Evolutionary conservation across 2,329 filamentous ascomycete species (phyloP), one percentile per base, ranked within the genome.

Genomic region (Monosporascus cannonballus): DNA sequence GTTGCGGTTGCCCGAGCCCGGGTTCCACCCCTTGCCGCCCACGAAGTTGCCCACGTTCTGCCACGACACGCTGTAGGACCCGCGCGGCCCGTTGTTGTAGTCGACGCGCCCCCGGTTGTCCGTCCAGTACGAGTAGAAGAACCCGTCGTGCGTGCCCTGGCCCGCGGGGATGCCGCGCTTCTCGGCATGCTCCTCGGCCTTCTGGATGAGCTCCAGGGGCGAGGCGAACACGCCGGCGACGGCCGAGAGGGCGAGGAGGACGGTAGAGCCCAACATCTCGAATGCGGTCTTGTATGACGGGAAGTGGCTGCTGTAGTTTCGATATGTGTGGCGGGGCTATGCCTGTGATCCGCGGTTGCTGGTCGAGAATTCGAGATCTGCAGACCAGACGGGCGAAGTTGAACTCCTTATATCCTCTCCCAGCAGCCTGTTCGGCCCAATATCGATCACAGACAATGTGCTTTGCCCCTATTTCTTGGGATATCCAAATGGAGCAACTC

Each of bases 91-190:
- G 68, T 83, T 84, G 65, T 76, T 81, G 72, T 84, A 85, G 48
- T 69, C 76, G 17, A 79, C 77, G 46, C 69, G 63, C 24, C 71
- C 75, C n/a, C 67, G 71, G n/a, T 77, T 77, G 56, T 84, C 81
- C 44, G 67, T 81, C 79, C 80, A 85, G 72, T 76, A 84, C 15
- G 77, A 81, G 69, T 80, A 85, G 73, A 78, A 85, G 71, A 76
- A 85, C 56, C 80, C 80, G 64, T 81, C 77, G 72, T 79, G 53
- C 27, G 56, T 62, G 52, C 65, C 65, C 17, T 62, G 64, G 54
- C 65, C 63, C 9, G 65, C 55, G 20, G 59, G 58, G 3, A 63
- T 65, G 30, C 61, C 61, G 38, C 57, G 54, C 17, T 53, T 63
- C 42, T 50, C 48, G 36, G 50, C 17, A 1, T n/a, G 18, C 38